Conservation (phyloP, 306 rosid genomes). For the Pueraria montana region DNA sequence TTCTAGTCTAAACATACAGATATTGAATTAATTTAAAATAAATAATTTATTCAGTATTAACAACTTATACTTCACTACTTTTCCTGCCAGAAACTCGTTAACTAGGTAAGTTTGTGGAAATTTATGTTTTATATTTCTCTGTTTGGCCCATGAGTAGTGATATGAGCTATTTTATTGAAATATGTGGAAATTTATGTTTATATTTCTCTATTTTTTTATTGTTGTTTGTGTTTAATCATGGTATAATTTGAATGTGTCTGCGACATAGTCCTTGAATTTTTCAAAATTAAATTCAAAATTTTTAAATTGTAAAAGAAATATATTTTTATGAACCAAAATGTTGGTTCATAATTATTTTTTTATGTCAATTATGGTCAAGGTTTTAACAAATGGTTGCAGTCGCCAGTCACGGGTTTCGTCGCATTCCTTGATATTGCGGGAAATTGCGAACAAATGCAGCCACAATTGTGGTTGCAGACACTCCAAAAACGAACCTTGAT, state of each 20-base stretch:
- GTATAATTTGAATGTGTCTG: background rate
- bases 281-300: background rate
- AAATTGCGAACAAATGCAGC: background rate
- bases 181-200: background rate
- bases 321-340: background rate
- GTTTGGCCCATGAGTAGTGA: background rate
- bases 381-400: no score
- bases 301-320: conserved; percentile 1
- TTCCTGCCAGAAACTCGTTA: background rate
- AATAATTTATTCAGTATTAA: background rate
- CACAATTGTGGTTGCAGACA: background rate
- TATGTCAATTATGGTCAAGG: no score
- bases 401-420: no score
- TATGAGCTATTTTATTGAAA: background rate
- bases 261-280: background rate
- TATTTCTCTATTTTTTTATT: background rate
- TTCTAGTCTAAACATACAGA: background rate
- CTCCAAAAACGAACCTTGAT: background rate
- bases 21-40: background rate
- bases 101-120: background rate
- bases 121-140: background rate
- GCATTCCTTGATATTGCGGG: no score
- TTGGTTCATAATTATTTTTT: background rate
- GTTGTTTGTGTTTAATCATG: conserved; percentile 3
- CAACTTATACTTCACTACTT: background rate